Evolutionary conservation across 176 grass and related monocot genomes (phyloP).

Genomic region (Ampelocalamus luodianensis): DNA sequence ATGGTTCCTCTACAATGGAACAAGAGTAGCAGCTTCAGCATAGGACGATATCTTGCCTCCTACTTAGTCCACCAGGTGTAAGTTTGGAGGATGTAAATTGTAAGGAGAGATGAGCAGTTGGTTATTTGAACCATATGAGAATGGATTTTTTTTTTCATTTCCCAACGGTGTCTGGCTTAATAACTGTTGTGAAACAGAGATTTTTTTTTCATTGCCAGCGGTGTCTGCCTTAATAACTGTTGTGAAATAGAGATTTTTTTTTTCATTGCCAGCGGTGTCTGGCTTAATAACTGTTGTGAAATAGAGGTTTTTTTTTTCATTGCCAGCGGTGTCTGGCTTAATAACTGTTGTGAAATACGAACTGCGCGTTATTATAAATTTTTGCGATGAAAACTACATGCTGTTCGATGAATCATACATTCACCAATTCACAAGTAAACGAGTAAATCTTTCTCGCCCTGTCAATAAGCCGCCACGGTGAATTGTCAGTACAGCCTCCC

Average conservation of each 20-base stretch:
- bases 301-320: background rate
- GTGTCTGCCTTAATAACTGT: no score
- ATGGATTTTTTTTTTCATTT: background rate
- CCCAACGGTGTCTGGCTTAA: no score
- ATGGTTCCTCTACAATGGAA: constrained; percentile 55
- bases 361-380: background rate
- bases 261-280: no score
- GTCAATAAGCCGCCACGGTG: background rate
- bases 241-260: background rate
- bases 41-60: background rate
- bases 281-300: background rate
- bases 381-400: background rate
- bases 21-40: constrained; percentile 41
- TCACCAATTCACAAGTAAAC: background rate
- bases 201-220: background rate
- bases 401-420: constrained; percentile 11
- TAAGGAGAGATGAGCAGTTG: background rate
- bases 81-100: background rate
- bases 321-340: no score
- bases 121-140: background rate
- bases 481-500: background rate
- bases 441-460: background rate
- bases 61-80: background rate
- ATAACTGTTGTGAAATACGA: background rate
- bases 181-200: background rate